Conservation (phyloP, 2,329 filamentous ascomycete genomes). For the Dryadomyces sulphureus region DNA sequence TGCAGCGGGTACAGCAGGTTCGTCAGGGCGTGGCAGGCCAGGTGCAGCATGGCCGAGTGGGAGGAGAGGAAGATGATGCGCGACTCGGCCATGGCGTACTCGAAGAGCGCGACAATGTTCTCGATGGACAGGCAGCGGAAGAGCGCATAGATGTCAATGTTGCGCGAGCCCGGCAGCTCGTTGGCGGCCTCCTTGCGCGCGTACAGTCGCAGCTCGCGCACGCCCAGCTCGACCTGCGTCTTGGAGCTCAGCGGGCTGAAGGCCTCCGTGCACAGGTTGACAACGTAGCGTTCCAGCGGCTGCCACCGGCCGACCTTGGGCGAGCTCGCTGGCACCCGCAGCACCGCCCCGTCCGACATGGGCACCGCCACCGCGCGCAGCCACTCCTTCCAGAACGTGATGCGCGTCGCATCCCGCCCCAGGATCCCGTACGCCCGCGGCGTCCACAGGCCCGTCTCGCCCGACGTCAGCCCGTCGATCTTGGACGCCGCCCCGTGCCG, state of each 20-base stretch:
- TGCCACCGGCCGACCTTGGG: slow-evolving; percentile 90
- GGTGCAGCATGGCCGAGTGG: slow-evolving; percentile 89
- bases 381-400: slow-evolving; percentile 98
- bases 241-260: slow-evolving; percentile 84
- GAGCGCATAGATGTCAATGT: slow-evolving; percentile 80
- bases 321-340: slow-evolving; percentile 75
- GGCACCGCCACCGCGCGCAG: slow-evolving; percentile 84
- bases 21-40: slow-evolving; percentile 75
- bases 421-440: slow-evolving; percentile 87
- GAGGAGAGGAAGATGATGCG: slow-evolving; percentile 93
- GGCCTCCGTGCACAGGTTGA: slow-evolving; percentile 92
- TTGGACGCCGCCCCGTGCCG: slow-evolving; percentile 90
- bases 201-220: slow-evolving; percentile 82
- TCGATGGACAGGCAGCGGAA: slow-evolving; percentile 82
- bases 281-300: slow-evolving; percentile 87
- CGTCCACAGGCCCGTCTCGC: slow-evolving; percentile 91
- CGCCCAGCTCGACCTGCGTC: slow-evolving; percentile 83
- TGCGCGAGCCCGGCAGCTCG: slow-evolving; percentile 82
- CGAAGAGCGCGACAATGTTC: slow-evolving; percentile 84
- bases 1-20: slow-evolving; percentile 80
- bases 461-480: slow-evolving; percentile 90
- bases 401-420: slow-evolving; percentile 68
- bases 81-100: slow-evolving; percentile 84
- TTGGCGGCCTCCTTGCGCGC: slow-evolving; percentile 86
- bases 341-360: slow-evolving; percentile 77